These are phyloP conservation scores for Monosporascus ibericus DNA, from an alignment of 2,329 filamentous ascomycete genomes.

Conservation along the genomic window DNA sequence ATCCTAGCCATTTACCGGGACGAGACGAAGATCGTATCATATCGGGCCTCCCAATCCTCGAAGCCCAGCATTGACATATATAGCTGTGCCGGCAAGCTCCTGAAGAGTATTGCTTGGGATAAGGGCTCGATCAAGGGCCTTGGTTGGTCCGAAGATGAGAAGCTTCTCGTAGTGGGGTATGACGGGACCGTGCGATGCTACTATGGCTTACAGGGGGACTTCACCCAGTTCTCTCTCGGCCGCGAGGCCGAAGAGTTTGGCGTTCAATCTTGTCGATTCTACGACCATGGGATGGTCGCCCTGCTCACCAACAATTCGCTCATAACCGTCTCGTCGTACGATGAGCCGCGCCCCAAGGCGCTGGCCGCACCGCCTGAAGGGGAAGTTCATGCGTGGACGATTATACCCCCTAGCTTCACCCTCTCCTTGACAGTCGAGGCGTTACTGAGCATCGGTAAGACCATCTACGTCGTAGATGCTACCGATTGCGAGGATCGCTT, in stretches of 20 bases:
- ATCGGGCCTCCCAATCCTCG: constrained; percentile 62
- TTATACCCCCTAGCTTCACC: constrained; percentile 82
- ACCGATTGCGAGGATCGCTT: constrained; percentile 87
- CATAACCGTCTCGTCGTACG: constrained; percentile 80
- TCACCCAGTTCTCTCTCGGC: constrained; percentile 87
- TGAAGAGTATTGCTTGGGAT: constrained; percentile 86
- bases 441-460: constrained; percentile 75
- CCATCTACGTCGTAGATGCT: constrained; percentile 80
- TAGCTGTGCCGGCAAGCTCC: constrained; percentile 83
- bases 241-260: constrained; percentile 84
- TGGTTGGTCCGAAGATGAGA: constrained; percentile 95
- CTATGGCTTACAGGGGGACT: constrained; percentile 87
- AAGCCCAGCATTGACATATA: constrained; percentile 92
- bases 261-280: constrained; percentile 87
- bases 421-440: constrained; percentile 92
- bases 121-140: constrained; percentile 80
- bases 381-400: constrained; percentile 77
- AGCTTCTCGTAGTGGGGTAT: constrained; percentile 77
- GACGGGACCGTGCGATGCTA: constrained; percentile 91
- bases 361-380: constrained; percentile 73
- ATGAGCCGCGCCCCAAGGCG: constrained; percentile 81
- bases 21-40: constrained; percentile 75
- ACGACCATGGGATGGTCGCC: constrained; percentile 86
- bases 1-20: constrained; percentile 79
- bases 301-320: constrained; percentile 83